Conservation (phyloP, 1,139 yeast genomes). For the Geotrichum citri-aurantii region DNA sequence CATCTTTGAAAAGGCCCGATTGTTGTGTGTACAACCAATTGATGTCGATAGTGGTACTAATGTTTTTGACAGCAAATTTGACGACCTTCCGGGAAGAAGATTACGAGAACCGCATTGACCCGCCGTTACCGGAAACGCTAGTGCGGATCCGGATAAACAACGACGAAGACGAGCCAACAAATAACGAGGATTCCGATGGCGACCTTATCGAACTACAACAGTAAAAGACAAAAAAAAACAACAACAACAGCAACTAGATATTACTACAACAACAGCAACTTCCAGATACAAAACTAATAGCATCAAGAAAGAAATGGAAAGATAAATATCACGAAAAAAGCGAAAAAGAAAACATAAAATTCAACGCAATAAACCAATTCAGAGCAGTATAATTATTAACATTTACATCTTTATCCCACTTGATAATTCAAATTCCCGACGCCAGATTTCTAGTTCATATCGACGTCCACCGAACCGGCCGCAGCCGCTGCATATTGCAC, state of each 20-base stretch:
- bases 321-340: background rate
- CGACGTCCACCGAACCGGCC: background rate
- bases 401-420: background rate
- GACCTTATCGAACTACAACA: background rate
- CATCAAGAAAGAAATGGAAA: background rate
- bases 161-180: background rate
- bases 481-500: background rate
- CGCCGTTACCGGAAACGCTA: conserved; percentile 58
- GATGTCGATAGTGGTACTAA: conserved; percentile 19
- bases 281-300: too few species aligned
- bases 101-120: conserved; percentile 38
- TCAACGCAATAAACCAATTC: too few species aligned
- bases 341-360: background rate
- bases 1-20: too few species aligned
- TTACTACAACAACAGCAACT: background rate
- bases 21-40: too few species aligned
- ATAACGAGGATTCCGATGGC: background rate
- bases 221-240: background rate
- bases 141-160: conserved; percentile 55
- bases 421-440: background rate
- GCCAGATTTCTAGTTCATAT: background rate
- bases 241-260: background rate
- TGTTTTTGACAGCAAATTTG: conserved; percentile 39
- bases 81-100: conserved; percentile 45
- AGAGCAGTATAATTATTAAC: background rate